A percentile compares a stretch with the other conserved stretches of the same genome.
phyloP scores from a whole-genome alignment of 2,329 filamentous ascomycete species.

The Diaporthe citrichinensis region DNA sequence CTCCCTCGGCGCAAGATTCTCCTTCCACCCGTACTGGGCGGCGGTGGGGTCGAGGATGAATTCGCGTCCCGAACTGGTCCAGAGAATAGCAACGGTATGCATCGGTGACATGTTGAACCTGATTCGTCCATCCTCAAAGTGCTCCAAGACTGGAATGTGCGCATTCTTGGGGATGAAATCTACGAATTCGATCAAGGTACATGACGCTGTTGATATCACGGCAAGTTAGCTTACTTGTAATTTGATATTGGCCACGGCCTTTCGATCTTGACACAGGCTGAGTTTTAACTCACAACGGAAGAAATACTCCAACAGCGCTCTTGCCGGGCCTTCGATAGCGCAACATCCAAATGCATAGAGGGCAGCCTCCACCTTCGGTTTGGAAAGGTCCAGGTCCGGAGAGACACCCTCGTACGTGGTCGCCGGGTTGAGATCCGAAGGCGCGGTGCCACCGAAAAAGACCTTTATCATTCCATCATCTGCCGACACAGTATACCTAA shows the following conservation, averaged over 20 bases:
- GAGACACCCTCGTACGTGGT: fast-evolving
- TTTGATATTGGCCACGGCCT: too few species aligned
- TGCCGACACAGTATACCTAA: too few species aligned
- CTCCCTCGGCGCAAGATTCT: not conserved
- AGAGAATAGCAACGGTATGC: not conserved
- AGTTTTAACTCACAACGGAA: not conserved
- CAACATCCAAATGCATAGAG: not conserved
- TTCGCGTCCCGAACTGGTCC: fast-evolving
- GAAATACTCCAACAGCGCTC: not conserved
- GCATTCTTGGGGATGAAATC: not conserved
- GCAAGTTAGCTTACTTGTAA: not conserved
- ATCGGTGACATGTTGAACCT: not conserved
- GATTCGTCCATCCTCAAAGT: fast-evolving
- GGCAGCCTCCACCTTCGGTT: not conserved
- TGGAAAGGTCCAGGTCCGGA: not conserved
- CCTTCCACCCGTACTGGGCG: slow-evolving; percentile 12
- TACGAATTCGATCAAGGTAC: not conserved
- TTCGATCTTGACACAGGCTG: too few species aligned
- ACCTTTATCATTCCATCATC: not conserved
- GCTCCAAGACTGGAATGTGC: not conserved
- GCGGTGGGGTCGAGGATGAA: not conserved
- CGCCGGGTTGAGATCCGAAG: fast-evolving
- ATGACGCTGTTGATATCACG: not conserved
- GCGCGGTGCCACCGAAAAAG: fast-evolving
- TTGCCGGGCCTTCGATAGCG: not conserved